Evolutionary conservation across 371 early-diverging fungal species (phyloP).

Genomic region (Mortierella sp.): DNA sequence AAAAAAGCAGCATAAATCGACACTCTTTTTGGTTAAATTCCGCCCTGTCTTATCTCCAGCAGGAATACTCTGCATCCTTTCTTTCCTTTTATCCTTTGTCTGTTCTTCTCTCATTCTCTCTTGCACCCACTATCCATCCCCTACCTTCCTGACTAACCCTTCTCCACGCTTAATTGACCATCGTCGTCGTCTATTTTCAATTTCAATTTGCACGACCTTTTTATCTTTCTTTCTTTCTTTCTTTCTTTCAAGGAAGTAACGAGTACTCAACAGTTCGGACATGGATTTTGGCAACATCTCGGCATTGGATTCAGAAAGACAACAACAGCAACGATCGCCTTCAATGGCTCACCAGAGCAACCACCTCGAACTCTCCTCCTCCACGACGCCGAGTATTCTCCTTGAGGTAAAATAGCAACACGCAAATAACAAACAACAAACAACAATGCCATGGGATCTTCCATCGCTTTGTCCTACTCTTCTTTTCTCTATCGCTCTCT

Average conservation of each 20-base stretch:
- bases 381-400: slow-evolving; percentile 4
- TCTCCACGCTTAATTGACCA: not conserved
- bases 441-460: not conserved
- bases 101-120: not conserved
- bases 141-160: not conserved
- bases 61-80: not conserved
- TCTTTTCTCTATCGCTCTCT: not conserved
- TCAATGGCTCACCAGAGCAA: not conserved
- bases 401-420: slow-evolving; percentile 4
- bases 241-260: not conserved
- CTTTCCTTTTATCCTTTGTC: not conserved
- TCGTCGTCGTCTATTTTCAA: not conserved
- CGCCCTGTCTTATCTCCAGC: not conserved
- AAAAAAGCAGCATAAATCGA: not conserved
- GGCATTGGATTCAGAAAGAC: not conserved
- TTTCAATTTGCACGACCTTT: not conserved
- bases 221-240: too few relatives aligned
- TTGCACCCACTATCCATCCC: slow-evolving; percentile 1
- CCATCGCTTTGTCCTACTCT: not conserved
- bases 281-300: slow-evolving; percentile 1
- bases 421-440: not conserved
- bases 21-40: not conserved
- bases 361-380: not conserved
- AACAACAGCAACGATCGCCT: not conserved
- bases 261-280: not conserved